These are phyloP conservation scores for Byssochlamys sp. DNA, from an alignment of 2,329 filamentous ascomycete genomes.

Conservation along the genomic window DNA sequence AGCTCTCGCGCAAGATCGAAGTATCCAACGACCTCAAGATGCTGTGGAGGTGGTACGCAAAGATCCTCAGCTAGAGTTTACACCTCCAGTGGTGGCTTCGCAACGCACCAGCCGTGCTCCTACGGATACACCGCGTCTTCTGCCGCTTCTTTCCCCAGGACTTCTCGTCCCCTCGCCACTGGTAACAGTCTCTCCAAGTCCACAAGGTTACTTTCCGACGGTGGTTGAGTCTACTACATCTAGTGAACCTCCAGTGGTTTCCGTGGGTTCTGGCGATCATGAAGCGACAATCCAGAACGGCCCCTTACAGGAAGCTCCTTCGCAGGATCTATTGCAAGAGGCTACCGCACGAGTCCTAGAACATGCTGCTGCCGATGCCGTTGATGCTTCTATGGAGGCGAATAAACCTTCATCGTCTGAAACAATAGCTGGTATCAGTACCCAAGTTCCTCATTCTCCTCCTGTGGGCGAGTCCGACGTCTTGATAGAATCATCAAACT, in stretches of 20 bases:
- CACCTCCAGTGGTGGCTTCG: not conserved
- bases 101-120: slow-evolving; percentile 9
- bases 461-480: not conserved
- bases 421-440: not conserved
- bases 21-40: not conserved
- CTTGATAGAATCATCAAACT: not conserved
- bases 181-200: slow-evolving; percentile 15
- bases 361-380: not conserved
- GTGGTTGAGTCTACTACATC: slow-evolving; percentile 5
- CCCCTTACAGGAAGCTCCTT: not conserved
- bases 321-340: not conserved
- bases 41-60: not conserved
- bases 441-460: not conserved
- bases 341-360: not conserved
- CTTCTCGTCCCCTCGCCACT: slow-evolving; percentile 33
- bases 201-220: slow-evolving; percentile 24
- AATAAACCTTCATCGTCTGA: not conserved
- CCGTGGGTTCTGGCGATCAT: not conserved
- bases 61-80: not conserved
- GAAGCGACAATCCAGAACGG: not conserved
- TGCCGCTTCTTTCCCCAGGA: slow-evolving; percentile 30
- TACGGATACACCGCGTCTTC: slow-evolving; percentile 28
- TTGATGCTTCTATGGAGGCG: not conserved
- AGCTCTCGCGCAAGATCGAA: not conserved
- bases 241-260: not conserved